Evolutionary conservation across 1,284 basidiomycete genomes (phyloP).

Genomic region (Cryptococcus sp.): DNA sequence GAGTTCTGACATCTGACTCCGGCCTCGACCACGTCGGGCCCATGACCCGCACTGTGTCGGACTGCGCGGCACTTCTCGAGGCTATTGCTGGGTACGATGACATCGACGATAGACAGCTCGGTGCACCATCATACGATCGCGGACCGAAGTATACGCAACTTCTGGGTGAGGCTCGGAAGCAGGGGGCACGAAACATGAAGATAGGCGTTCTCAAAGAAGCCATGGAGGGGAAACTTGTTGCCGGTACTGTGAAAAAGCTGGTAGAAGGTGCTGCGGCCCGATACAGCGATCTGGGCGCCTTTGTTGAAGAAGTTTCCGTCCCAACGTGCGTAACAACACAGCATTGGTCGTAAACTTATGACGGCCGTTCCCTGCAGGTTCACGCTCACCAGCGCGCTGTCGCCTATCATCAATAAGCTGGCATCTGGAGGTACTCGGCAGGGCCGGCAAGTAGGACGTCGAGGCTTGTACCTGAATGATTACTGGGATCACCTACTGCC

Average conservation of each 20-base stretch:
- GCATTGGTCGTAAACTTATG: slow-evolving; percentile 16
- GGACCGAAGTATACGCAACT: slow-evolving; percentile 53
- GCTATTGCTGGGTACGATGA: slow-evolving; percentile 59
- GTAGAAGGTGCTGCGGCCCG: slow-evolving; percentile 43
- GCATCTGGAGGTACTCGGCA: slow-evolving; percentile 17
- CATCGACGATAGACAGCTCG: slow-evolving; percentile 58
- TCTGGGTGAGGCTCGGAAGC: slow-evolving; percentile 8
- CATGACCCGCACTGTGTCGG: slow-evolving; percentile 52
- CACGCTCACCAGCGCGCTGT: slow-evolving; percentile 17
- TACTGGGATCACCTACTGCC: slow-evolving; percentile 52
- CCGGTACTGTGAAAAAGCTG: slow-evolving; percentile 12
- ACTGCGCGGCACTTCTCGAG: slow-evolving; percentile 56
- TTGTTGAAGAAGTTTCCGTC: slow-evolving; percentile 54
- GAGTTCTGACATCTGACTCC: slow-evolving; percentile 55
- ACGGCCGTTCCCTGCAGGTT: neutral
- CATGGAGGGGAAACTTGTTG: slow-evolving; percentile 47
- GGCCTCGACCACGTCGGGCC: slow-evolving; percentile 53
- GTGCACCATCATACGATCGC: slow-evolving; percentile 53
- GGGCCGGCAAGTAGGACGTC: slow-evolving; percentile 36
- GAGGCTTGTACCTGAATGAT: slow-evolving; percentile 54
- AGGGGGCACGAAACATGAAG: slow-evolving; percentile 48
- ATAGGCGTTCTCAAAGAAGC: slow-evolving; percentile 57
- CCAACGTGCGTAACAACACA: slow-evolving; percentile 39
- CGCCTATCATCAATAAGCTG: slow-evolving; percentile 31
- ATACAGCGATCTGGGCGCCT: slow-evolving; percentile 53